Evolutionary conservation across 169 alveolate species (phyloP), one percentile per base, ranked within the genome.

Genomic region (Eimeria tenella): DNA sequence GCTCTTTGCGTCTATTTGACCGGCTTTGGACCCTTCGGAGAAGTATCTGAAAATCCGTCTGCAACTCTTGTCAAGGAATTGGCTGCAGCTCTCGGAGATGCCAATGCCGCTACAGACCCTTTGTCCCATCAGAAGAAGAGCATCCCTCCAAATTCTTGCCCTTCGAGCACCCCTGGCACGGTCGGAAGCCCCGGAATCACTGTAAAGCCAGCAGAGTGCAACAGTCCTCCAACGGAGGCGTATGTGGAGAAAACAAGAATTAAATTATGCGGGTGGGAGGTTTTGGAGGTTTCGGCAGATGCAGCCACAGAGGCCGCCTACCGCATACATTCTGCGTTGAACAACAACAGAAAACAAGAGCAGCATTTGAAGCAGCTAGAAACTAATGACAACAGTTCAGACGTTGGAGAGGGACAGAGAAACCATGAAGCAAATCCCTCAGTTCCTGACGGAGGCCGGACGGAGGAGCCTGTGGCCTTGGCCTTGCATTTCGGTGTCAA

Each of bases 261-360:
- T 79, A 71, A 79, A 50, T 68, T 79, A 5, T 79, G 88, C 23
- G 88, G 88, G 52, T 79, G 88, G 88, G 88, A 79, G 52, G 70
- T 79, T 19, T 13, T 79, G 6, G 88, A 79, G 21, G 88, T 79
- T 7, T 79, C 88, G 9, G 88, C 88, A 6, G 88, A 53, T 58
- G 88, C 88, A 56, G 71, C 53, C 0, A 21, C 70, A 10, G 88
- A 53, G 5, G 65, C 88, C 5, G 88, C 53, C 70, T 68, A 63
- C 3, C 88, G 88, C 25, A 79, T 79, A 63, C 88, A 79, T 13
- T 21, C 50, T 55, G 73, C 56, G 25, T 71, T 79, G 70, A 6
- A 50, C 53, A 13, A 17, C 68, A 58, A 0, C 0, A 25, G 55
- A 23, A 73, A 19, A 17, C 73, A 52, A 4, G 17, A 11, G 23